Conservation (phyloP, 1,139 yeast genomes). For the Fermentozyma sake region DNA sequence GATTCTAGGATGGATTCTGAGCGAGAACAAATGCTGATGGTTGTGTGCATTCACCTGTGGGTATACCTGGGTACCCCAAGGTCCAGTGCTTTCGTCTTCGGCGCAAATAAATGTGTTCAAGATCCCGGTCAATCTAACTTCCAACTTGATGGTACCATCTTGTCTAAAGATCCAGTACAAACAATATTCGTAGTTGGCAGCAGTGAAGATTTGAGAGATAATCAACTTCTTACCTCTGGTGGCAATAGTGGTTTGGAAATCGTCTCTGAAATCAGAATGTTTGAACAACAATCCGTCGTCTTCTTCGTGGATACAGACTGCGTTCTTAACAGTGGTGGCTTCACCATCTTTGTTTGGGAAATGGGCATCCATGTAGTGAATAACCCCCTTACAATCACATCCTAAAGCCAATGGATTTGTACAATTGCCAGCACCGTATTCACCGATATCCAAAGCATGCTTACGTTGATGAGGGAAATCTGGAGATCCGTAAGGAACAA, state of each 20-base stretch:
- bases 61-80: constrained; percentile 78
- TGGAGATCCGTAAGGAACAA: constrained; percentile 80
- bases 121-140: constrained; percentile 76
- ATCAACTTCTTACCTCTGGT: constrained; percentile 73
- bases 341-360: constrained; percentile 64
- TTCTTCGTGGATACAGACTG: constrained; percentile 81
- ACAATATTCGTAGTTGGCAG: constrained; percentile 83
- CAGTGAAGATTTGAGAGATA: constrained; percentile 76
- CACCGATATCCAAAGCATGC: constrained; percentile 84
- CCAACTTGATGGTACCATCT: constrained; percentile 78
- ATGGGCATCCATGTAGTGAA: constrained; percentile 75
- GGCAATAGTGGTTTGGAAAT: constrained; percentile 67
- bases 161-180: constrained; percentile 79
- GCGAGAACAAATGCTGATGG: constrained; percentile 80
- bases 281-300: constrained; percentile 76
- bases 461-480: constrained; percentile 79
- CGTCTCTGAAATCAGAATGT: constrained; percentile 82
- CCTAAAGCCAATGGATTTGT: constrained; percentile 75
- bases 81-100: constrained; percentile 61
- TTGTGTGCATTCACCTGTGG: constrained; percentile 82
- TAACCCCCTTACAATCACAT: constrained; percentile 82
- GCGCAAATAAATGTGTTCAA: constrained; percentile 64
- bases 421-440: constrained; percentile 83
- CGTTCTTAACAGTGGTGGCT: constrained; percentile 67
- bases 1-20: constrained; percentile 74